phyloP scores from a whole-genome alignment of 73 alveolate genomes.

The Stentor roeselii region DNA sequence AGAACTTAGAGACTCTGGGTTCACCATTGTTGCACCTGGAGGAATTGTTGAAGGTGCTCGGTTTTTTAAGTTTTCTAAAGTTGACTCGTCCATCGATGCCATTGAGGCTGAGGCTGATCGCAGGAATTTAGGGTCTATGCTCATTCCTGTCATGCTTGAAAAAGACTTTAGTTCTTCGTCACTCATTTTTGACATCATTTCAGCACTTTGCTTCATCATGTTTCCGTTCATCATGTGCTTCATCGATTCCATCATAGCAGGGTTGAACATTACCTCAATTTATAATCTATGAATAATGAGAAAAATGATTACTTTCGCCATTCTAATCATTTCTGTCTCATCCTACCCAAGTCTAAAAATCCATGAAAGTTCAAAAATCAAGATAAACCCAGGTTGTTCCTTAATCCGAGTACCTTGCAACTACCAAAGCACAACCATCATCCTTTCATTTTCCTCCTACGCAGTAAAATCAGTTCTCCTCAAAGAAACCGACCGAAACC shows the following conservation, averaged over 20 bases:
- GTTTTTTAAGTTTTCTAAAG: slow-evolving; percentile 19
- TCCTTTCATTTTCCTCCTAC: too few species aligned
- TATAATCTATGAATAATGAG: too few species aligned
- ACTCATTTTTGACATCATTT: slow-evolving; percentile 20
- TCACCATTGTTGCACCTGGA: slow-evolving; percentile 21
- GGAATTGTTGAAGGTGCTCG: background rate
- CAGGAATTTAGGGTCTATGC: background rate
- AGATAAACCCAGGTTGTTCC: too few species aligned
- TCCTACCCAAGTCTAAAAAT: too few species aligned
- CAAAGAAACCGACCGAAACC: too few species aligned
- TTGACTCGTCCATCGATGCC: slow-evolving; percentile 14
- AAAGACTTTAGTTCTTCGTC: slow-evolving; percentile 7
- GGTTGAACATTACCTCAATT: slow-evolving; percentile 32
- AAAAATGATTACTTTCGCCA: too few species aligned
- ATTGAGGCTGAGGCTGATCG: background rate
- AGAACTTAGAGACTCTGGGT: too few species aligned
- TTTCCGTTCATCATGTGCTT: slow-evolving; percentile 23
- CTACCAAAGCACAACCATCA: too few species aligned
- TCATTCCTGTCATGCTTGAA: slow-evolving; percentile 12
- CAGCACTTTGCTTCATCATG: slow-evolving; percentile 26
- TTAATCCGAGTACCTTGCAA: too few species aligned
- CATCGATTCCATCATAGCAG: slow-evolving; percentile 3
- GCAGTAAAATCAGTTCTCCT: too few species aligned
- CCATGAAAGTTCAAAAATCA: too few species aligned
- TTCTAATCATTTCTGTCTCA: too few species aligned